These are phyloP conservation scores for Tolypocladium paradoxum DNA, from an alignment of 2,329 filamentous ascomycete genomes.

Conservation along the genomic window DNA sequence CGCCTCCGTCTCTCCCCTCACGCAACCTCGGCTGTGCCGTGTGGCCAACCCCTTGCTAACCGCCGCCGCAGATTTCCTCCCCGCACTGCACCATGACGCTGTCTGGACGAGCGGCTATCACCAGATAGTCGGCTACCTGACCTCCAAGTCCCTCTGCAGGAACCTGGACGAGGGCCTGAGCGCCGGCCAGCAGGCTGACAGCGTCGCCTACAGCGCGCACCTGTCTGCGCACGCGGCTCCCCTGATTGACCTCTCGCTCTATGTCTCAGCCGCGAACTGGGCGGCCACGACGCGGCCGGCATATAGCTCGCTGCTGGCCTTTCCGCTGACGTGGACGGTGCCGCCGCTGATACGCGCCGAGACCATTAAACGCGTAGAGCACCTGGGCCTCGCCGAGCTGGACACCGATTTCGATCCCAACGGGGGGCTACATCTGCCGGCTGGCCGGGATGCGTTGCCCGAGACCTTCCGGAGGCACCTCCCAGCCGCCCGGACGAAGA, in stretches of 20 bases:
- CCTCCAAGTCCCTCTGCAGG: constrained; percentile 20
- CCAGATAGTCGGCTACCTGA: constrained; percentile 48
- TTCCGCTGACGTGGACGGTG: constrained; percentile 80
- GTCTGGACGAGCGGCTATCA: constrained; percentile 50
- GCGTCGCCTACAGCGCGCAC: constrained; percentile 52
- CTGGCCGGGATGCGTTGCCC: constrained; percentile 26
- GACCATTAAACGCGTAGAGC: constrained; percentile 59
- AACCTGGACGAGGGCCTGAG: constrained; percentile 30
- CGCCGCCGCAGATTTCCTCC: constrained; percentile 36
- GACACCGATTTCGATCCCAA: constrained; percentile 46
- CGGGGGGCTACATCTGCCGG: constrained; percentile 22
- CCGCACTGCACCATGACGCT: constrained; percentile 39
- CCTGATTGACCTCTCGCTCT: constrained; percentile 77
- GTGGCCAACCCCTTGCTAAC: constrained; percentile 9
- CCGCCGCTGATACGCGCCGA: constrained; percentile 61
- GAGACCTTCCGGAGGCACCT: constrained; percentile 28
- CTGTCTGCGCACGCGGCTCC: constrained; percentile 64
- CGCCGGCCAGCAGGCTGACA: constrained; percentile 32
- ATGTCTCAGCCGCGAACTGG: constrained; percentile 86
- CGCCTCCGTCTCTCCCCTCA: not conserved
- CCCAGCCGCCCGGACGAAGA: constrained; percentile 31
- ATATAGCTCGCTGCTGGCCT: constrained; percentile 69
- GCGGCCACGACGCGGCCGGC: constrained; percentile 63
- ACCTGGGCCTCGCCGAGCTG: constrained; percentile 57
- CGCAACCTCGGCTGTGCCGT: not conserved